Conservation (phyloP, 192 early-diverging fungal genomes). For the Entomortierella lignicola region DNA sequence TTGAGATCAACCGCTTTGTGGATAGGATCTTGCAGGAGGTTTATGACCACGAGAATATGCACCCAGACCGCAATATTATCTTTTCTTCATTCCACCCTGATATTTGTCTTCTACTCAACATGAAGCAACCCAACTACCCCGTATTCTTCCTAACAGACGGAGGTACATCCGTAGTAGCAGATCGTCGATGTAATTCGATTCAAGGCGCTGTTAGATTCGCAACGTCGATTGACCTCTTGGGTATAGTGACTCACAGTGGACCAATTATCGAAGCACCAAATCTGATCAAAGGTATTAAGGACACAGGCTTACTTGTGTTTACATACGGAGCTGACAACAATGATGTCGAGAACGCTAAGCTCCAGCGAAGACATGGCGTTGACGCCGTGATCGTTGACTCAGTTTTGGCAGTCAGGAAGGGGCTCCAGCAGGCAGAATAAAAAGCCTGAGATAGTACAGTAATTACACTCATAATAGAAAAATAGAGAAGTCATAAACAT, state of each 20-base stretch:
- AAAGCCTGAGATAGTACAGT: no score
- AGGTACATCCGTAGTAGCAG: conserved; percentile 77
- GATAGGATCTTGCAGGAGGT: conserved; percentile 87
- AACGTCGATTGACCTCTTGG: conserved; percentile 74
- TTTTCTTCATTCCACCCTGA: conserved; percentile 97
- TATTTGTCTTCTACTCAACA: conserved; percentile 81
- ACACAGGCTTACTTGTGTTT: conserved; percentile 76
- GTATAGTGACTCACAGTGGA: conserved; percentile 80
- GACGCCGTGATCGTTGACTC: conserved; percentile 89
- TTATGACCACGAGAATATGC: conserved; percentile 64
- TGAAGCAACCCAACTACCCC: conserved; percentile 90
- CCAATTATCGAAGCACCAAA: conserved; percentile 83
- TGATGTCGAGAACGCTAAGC: conserved; percentile 71
- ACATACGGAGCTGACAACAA: conserved; percentile 91
- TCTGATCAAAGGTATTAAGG: conserved; percentile 76
- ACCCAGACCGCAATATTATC: conserved; percentile 75
- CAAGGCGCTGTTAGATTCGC: conserved; percentile 84
- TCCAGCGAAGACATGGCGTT: conserved; percentile 84
- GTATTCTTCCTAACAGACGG: conserved; percentile 94
- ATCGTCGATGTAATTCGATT: conserved; percentile 84
- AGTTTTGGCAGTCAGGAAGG: conserved; percentile 64
- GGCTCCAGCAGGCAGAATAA: conserved; percentile 43
- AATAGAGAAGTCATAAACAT: no score
- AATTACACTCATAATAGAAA: no score
- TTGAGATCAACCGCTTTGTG: conserved; percentile 88